Base-by-base conservation (phyloP, 768 basidiomycete genomes). In the Hemileccinum rubropunctum region DNA sequence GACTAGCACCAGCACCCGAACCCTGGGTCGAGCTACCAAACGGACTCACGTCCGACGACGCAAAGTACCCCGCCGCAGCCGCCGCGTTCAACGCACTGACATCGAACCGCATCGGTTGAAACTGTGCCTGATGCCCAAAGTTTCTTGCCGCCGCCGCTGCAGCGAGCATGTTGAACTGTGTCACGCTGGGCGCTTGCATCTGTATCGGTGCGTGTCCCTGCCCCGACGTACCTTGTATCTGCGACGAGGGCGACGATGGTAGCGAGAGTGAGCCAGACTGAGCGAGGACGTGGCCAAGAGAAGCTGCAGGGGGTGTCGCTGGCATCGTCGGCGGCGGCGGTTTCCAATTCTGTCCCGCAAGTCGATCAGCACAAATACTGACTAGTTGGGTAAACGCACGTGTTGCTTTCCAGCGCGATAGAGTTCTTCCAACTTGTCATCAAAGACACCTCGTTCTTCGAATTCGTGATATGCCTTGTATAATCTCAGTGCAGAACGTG, bases 381-480 rank as follows among this genome's bases (percentile, higher is more conserved):
- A 12, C 9, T 23, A 6, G 9, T 3, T 21, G 17, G 13, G 18
- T 6, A 23, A 27, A 72, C 83, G 56, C 55, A 88, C 89, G 52
- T 82, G 77, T 79, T 83, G 82, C 43, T 80, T 76, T 1, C 91
- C 90, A 61, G 88, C 85, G 33, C 81, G 78, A 58, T 93, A 92
- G 10, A 91, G 68, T 58, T 90, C 84, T 3, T 98, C 94, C 52
- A 99, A 74, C 56, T 92, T 91, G 49, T 86, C 79, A 56, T 95
- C 92, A 66, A 97, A 95, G 5, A 78, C 65, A 1, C 84, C 86
- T 39, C 82, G 76, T 26, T 79, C 84, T 62, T 94, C 87, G 42
- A 91, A 83, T 28, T 81, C 75, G 17, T 83, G 79, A 65, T 87
- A 92, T 3, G 86, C 83, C 64, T 91, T 86, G 71, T 89, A 97